Percentiles rank a stretch among this genome's conserved stretches.
Conservation (phyloP, 2,329 filamentous ascomycete genomes). For the Cadophora gregata region DNA sequence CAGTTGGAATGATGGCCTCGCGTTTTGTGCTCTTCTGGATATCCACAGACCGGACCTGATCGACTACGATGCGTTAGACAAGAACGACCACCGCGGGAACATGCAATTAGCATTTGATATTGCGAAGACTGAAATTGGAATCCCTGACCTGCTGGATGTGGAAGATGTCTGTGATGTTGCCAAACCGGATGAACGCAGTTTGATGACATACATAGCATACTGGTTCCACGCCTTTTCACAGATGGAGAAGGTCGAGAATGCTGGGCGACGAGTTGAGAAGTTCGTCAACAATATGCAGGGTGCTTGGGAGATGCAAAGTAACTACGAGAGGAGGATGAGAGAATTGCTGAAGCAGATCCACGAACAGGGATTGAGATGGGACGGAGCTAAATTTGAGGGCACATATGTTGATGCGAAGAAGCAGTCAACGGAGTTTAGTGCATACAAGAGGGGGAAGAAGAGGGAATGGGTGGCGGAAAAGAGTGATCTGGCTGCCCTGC, state of each 20-base stretch:
- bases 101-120: constrained; percentile 99
- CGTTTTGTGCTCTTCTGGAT: constrained; percentile 94
- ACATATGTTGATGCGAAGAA: constrained; percentile 92
- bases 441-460: constrained; percentile 92
- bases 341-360: constrained; percentile 78
- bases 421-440: constrained; percentile 80
- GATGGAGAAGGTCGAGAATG: constrained; percentile 98
- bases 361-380: constrained; percentile 77
- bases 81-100: constrained; percentile 91
- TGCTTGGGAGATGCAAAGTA: constrained; percentile 99
- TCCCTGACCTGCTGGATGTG: constrained; percentile 92
- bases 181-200: constrained; percentile 91
- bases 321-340: constrained; percentile 89
- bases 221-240: constrained; percentile 99
- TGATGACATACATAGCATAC: constrained; percentile 99
- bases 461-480: constrained; percentile 97
- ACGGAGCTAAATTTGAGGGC: constrained; percentile 81
- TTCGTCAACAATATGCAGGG: constrained; percentile 99
- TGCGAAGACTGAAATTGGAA: constrained; percentile 93
- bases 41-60: constrained; percentile 97
- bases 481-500: constrained; percentile 87
- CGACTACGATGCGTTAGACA: constrained; percentile 94
- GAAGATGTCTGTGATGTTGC: constrained; percentile 98
- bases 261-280: constrained; percentile 93
- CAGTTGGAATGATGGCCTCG: constrained; percentile 97